Evolutionary conservation across 169 alveolate species (phyloP).

Genomic region (Eimeria sp.): DNA sequence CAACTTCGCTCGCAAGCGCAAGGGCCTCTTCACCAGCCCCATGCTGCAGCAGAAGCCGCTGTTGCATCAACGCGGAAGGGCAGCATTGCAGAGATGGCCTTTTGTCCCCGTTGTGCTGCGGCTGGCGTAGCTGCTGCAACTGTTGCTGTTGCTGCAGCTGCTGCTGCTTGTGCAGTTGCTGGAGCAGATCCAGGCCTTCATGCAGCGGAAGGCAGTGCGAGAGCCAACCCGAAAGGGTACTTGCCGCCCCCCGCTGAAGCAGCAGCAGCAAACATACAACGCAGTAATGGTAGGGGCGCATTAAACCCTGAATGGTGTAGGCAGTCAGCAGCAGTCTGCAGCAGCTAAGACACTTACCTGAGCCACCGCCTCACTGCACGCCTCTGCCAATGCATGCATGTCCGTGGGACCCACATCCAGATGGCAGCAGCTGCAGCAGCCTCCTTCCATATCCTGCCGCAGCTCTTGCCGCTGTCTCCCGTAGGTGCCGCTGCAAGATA

Average conservation of each 20-base stretch:
- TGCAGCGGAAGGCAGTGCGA: conserved; percentile 57
- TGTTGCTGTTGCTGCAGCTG: conserved; percentile 53
- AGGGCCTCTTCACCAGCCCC: conserved; percentile 77
- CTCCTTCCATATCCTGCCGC: neutral
- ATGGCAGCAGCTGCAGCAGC: conserved; percentile 36
- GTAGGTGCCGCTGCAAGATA: conserved; percentile 6
- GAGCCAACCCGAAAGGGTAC: conserved; percentile 32
- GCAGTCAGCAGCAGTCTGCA: neutral
- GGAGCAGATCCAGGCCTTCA: conserved; percentile 61
- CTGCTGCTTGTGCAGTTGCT: conserved; percentile 36
- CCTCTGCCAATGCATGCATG: neutral
- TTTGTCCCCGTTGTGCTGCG: neutral
- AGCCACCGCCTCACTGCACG: neutral
- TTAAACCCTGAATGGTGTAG: neutral
- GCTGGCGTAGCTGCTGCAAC: neutral
- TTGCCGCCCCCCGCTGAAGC: conserved; percentile 48
- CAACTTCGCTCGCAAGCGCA: conserved; percentile 41
- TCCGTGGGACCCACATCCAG: neutral
- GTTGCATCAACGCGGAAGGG: conserved; percentile 47
- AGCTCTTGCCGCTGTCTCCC: conserved; percentile 21
- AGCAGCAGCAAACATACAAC: conserved; percentile 19
- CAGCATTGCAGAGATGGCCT: neutral
- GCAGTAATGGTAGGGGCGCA: neutral
- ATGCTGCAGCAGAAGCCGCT: conserved; percentile 73
- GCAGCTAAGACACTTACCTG: neutral